phyloP scores from a whole-genome alignment of 768 basidiomycete species.

The Lactifluus volemus region DNA sequence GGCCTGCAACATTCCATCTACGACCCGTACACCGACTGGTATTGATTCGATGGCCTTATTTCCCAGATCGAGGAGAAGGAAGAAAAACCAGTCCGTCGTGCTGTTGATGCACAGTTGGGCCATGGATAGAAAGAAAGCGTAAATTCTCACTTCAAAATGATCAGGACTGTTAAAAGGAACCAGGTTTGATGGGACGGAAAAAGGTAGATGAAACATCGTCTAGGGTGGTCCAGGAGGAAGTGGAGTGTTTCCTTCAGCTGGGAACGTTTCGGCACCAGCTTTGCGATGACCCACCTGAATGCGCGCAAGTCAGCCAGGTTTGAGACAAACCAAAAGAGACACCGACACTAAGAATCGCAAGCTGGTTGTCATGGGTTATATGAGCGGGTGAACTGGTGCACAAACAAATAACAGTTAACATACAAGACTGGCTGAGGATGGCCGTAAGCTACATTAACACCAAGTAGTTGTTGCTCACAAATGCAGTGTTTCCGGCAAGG shows the following conservation, averaged over 20 bases:
- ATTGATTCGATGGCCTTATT: constrained; percentile 60
- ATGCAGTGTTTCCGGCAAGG: constrained; percentile 88
- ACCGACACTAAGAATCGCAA: constrained; percentile 77
- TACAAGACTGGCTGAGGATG: constrained; percentile 70
- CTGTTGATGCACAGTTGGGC: constrained; percentile 29
- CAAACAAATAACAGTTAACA: constrained; percentile 27
- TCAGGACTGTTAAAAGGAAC: constrained; percentile 68
- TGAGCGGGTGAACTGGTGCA: neutral
- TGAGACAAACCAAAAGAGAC: neutral
- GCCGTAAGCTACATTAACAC: neutral
- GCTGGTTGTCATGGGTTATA: constrained; percentile 30
- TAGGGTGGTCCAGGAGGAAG: constrained; percentile 91
- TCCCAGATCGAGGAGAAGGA: constrained; percentile 82
- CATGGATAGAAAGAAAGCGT: neutral
- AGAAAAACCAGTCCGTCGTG: constrained; percentile 79
- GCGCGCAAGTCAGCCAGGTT: neutral
- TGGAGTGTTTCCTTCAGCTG: constrained; percentile 69
- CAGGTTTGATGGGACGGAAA: constrained; percentile 93
- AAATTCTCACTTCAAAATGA: constrained; percentile 54
- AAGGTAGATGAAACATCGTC: constrained; percentile 83
- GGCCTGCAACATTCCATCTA: constrained; percentile 72
- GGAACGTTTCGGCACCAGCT: constrained; percentile 49
- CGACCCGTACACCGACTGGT: constrained; percentile 59
- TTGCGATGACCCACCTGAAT: constrained; percentile 64
- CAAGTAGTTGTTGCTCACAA: constrained; percentile 48